Evolutionary conservation across 2,329 filamentous ascomycete species (phyloP), one percentile per base, ranked within the genome.

Genomic region (Drechslerella stenobrocha): DNA sequence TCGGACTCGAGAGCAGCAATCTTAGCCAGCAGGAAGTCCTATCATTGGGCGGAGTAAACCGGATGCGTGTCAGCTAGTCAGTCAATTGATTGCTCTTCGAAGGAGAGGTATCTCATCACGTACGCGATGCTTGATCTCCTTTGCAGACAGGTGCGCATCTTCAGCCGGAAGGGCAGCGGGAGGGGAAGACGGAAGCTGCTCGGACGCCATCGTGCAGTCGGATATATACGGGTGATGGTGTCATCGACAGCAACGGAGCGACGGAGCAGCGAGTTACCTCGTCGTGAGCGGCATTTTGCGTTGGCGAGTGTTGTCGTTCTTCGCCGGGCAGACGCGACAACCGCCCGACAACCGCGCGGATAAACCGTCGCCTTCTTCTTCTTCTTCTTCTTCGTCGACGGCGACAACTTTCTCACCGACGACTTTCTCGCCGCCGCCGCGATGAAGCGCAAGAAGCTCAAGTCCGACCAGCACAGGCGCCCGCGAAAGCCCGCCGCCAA

Each of bases 1-100:
- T 81, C 76, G 11, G 77, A 70, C 72, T 78, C 75, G 2, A 84
- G 77, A 20, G 77, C 74, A 0, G 77, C 73, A 20, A 81, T 79
- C 52, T 80, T 81, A 9, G 77, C 72, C 74, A 81, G 77, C 42
- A 84, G 78, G 20, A 75, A 73, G 6, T 74, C 73, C 72, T 75
- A 46, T 35, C 13, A n/a, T n/a, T n/a, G n/a, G n/a, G 34, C 4
- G 15, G 34, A 15, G 3, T 37, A 6, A 4, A 37, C 15, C 4
- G 3, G 40, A 11, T 15, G 3, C 8, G 4, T 37, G 34, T 4
- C 8, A 8, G 15, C 13, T n/a, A 37, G 8, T 4, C 34, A n/a
- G 4, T 37, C 4, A 6, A 4, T 20, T 5, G 4, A 13, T 6
- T n/a, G 34, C 13, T 37, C 4, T 8, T 11, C 34, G 13, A 6